A percentile compares a stretch with the other conserved stretches of the same genome.
These are phyloP conservation scores for Rhytidhysteron rufulum DNA, from an alignment of 2,329 filamentous ascomycete genomes.

Conservation along the genomic window DNA sequence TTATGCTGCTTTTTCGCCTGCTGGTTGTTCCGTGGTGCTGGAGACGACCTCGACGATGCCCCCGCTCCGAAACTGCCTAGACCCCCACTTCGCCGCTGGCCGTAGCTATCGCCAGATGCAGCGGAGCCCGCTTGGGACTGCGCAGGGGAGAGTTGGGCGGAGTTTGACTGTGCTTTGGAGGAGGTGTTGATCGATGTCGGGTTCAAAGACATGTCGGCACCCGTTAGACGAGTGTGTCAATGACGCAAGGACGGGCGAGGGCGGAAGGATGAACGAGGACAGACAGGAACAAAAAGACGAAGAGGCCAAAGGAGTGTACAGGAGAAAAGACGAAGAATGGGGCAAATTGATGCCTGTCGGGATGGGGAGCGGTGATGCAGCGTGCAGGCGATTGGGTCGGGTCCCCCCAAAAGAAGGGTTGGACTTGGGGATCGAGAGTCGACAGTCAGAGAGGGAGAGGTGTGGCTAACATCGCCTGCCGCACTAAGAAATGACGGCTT, in stretches of 20 bases:
- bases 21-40: constrained; percentile 70
- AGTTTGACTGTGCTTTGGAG: constrained; percentile 37
- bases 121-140: constrained; percentile 41
- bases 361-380: too few species aligned
- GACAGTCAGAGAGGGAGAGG: too few species aligned
- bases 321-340: constrained; percentile 3
- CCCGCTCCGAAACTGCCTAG: constrained; percentile 36
- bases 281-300: constrained; percentile 1
- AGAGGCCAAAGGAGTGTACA: constrained; percentile 2
- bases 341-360: constrained; percentile 10
- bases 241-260: neutral
- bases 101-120: constrained; percentile 41
- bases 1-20: constrained; percentile 77
- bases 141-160: constrained; percentile 39
- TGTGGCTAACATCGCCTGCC: too few species aligned
- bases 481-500: constrained; percentile 3
- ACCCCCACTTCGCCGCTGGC: constrained; percentile 40
- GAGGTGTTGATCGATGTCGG: constrained; percentile 37
- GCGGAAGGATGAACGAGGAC: constrained; percentile 3
- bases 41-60: constrained; percentile 33
- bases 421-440: constrained; percentile 22
- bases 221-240: constrained; percentile 15
- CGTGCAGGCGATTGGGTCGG: constrained; percentile 18
- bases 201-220: constrained; percentile 42
- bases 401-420: constrained; percentile 23